These are phyloP conservation scores for Ambrosia hybrid DNA, from an alignment of 140 eudicot genomes.

Conservation along the genomic window DNA sequence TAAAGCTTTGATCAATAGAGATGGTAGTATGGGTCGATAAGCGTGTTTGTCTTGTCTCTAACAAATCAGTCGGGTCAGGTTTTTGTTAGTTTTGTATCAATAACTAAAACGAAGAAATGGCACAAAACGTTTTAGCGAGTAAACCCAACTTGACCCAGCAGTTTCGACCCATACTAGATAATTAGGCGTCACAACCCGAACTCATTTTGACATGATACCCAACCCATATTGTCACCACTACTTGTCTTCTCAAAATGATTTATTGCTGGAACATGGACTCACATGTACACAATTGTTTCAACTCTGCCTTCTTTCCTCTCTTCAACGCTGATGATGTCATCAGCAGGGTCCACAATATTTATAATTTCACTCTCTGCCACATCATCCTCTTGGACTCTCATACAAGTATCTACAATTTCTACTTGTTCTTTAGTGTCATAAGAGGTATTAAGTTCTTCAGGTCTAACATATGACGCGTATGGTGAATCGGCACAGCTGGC, in stretches of 20 bases:
- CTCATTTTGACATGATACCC: slow-evolving; percentile 9
- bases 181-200: neutral
- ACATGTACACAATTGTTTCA: slow-evolving; percentile 76
- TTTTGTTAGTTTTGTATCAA: no score
- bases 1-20: neutral
- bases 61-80: no score
- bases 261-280: slow-evolving; percentile 27
- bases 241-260: neutral
- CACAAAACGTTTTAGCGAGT: neutral
- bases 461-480: slow-evolving; percentile 36
- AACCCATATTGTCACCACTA: neutral
- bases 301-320: slow-evolving; percentile 92
- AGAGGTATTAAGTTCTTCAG: slow-evolving; percentile 38
- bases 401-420: slow-evolving; percentile 23
- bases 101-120: neutral
- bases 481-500: slow-evolving; percentile 43
- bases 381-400: slow-evolving; percentile 27
- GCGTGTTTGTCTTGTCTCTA: no score
- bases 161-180: neutral
- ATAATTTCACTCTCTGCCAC: slow-evolving; percentile 42
- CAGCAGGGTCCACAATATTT: slow-evolving; percentile 38
- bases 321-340: slow-evolving; percentile 51
- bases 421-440: slow-evolving; percentile 32
- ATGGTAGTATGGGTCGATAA: neutral
- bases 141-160: neutral